Evolutionary conservation across 768 basidiomycete species (phyloP), one percentile per base, ranked within the genome.

Genomic region (Pleurotus giganteus): DNA sequence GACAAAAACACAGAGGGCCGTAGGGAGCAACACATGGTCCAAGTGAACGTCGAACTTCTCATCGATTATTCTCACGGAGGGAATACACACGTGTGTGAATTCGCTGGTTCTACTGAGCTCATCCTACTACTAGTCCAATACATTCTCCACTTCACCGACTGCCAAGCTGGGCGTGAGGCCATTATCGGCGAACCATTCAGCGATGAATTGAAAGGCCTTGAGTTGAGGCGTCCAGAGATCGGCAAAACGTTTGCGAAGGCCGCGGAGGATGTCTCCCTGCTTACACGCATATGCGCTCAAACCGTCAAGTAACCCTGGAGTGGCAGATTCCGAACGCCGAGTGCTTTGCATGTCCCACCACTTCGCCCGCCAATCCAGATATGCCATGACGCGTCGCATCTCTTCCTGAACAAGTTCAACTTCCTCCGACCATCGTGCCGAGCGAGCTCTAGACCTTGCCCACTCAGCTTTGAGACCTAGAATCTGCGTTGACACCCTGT

Each of bases 241-340:
- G 9, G 34, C 34, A 36, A 36, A 36, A 12, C 34, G 34, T 36
- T 36, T 11, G 34, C 34, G 34, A 12, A 36, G 11, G 17, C 34
- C 34, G 13, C 24, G 0, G 37, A 24, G 28, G 26, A 57, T 19
- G 24, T 41, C 11, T 31, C 34, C 55, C 26, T 57, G 55, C 36
- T 57, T 51, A 34, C 13, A 17, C 6, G 55, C 55, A 43, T 53
- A 57, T n/a, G 55, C 55, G 23, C 9, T 27, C 8, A 57, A 4
- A 19, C 55, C 55, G 24, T 57, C 49, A 17, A 13, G 42, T 21
- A 52, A 5, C 17, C 17, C 39, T 13, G 29, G n/a, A 4, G 37
- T 37, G 11, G 42, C 15, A 12, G 34, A 36, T 13, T 26, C 51
- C 29, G 13, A 15, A 11, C 23, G 37, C 4, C 13, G 23, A 23